Conservation (phyloP, 1,284 basidiomycete species). For the Rugosomyces carneus region DNA sequence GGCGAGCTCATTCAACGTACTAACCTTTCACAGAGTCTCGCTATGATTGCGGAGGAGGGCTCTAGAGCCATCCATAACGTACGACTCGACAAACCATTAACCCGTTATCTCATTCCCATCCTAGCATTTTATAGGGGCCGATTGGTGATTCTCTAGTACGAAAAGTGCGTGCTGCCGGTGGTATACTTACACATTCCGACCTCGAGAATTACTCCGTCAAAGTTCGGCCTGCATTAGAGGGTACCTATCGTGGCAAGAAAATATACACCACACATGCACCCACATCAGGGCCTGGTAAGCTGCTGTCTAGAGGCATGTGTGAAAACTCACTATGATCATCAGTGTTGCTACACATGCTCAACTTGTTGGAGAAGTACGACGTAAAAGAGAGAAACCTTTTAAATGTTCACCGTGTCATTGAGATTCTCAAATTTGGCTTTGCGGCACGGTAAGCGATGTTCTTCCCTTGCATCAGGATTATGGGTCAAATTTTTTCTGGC, state of each 20-base stretch:
- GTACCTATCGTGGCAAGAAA: constrained; percentile 70
- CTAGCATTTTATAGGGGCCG: constrained; percentile 41
- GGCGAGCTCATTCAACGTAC: constrained; percentile 69
- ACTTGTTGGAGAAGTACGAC: constrained; percentile 67
- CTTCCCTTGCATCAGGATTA: background rate
- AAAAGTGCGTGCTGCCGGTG: constrained; percentile 68
- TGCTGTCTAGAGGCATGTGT: background rate
- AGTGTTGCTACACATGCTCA: constrained; percentile 76
- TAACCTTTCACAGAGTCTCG: constrained; percentile 66
- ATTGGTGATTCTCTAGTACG: constrained; percentile 70
- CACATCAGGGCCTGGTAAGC: constrained; percentile 64
- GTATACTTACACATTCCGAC: constrained; percentile 71
- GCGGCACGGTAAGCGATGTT: constrained; percentile 51
- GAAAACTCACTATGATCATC: background rate
- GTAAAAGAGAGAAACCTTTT: constrained; percentile 45
- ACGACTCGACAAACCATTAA: constrained; percentile 6
- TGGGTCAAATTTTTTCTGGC: constrained; percentile 5
- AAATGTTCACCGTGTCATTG: constrained; percentile 67
- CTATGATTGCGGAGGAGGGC: constrained; percentile 60
- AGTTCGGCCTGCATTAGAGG: constrained; percentile 69
- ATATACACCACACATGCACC: constrained; percentile 85
- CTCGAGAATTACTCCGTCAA: constrained; percentile 65
- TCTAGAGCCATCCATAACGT: constrained; percentile 73
- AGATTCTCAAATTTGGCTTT: constrained; percentile 78
- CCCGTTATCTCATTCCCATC: constrained; percentile 7